Conservation (phyloP, 805 yeast species). For the Yarrowia deformans region DNA sequence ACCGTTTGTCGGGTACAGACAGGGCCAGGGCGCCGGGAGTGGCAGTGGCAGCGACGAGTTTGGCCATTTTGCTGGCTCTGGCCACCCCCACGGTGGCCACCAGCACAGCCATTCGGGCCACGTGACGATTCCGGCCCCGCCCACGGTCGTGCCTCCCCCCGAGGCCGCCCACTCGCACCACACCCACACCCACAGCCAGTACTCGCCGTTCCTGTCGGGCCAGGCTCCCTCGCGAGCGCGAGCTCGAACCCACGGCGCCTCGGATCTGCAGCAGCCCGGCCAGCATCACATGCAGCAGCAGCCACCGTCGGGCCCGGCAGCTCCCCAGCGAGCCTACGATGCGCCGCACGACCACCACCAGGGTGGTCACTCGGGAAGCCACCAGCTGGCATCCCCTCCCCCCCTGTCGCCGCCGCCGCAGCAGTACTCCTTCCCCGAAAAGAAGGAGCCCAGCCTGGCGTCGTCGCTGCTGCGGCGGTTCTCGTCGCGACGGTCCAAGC, state of each 20-base stretch:
- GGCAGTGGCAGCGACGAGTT: slow-evolving; percentile 15
- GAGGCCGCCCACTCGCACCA: slow-evolving; percentile 33
- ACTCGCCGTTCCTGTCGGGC: slow-evolving; percentile 27
- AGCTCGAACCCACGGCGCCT: slow-evolving; percentile 13
- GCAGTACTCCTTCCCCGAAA: slow-evolving; percentile 33
- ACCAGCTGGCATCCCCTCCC: slow-evolving; percentile 10
- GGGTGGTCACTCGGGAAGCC: slow-evolving; percentile 1
- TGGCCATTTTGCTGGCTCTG: not conserved
- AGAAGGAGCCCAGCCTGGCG: slow-evolving; percentile 42
- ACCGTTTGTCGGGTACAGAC: slow-evolving; percentile 9
- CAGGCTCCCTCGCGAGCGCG: slow-evolving; percentile 35
- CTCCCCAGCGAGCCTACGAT: slow-evolving; percentile 28
- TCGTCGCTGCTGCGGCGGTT: slow-evolving; percentile 44
- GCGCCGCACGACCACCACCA: slow-evolving; percentile 20
- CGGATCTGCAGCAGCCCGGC: slow-evolving; percentile 11
- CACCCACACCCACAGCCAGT: slow-evolving; percentile 24
- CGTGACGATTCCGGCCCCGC: slow-evolving; percentile 15
- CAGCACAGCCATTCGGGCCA: not conserved
- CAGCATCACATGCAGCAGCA: not conserved
- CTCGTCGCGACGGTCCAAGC: slow-evolving; percentile 41
- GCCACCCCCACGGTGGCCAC: not conserved
- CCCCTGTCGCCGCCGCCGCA: slow-evolving; percentile 36
- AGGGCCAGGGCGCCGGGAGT: not conserved
- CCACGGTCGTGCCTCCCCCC: slow-evolving; percentile 31
- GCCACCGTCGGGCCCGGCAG: not conserved